Conservation (phyloP, 306 rosid genomes). For the Vachellia pachyceras region DNA sequence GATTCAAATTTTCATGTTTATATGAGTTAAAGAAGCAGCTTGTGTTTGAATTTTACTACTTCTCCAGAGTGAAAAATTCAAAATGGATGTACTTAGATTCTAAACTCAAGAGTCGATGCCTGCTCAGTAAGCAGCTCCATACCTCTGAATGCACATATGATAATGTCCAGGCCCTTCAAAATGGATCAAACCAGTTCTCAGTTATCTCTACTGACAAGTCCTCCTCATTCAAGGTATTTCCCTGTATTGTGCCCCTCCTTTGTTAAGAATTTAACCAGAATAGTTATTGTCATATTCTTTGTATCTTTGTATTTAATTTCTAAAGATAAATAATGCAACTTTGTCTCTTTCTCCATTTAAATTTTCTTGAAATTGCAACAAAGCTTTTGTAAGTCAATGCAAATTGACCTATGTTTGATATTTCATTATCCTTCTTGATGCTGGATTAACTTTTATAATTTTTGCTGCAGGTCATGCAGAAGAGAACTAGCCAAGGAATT, state of each 20-base stretch:
- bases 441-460: constrained; percentile 31
- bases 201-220: constrained; percentile 31
- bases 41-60: constrained; percentile 65
- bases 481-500: constrained; percentile 54
- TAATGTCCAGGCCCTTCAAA: constrained; percentile 68
- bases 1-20: constrained; percentile 63
- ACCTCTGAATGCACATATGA: constrained; percentile 74
- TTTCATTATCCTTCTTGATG: background rate
- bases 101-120: constrained; percentile 60
- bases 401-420: constrained; percentile 8
- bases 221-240: constrained; percentile 57
- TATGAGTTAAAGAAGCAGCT: constrained; percentile 58
- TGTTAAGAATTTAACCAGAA: background rate
- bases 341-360: background rate
- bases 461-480: constrained; percentile 51
- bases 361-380: background rate
- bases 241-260: background rate
- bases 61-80: constrained; percentile 55
- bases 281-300: background rate
- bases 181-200: constrained; percentile 48
- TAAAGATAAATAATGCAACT: background rate
- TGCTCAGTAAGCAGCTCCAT: constrained; percentile 66
- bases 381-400: background rate
- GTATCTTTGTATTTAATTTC: background rate
- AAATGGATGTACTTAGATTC: constrained; percentile 67